Percentiles rank a stretch among this genome's conserved stretches.
These are phyloP conservation scores for Vigna unguiculata DNA, from an alignment of 306 rosid species.

Conservation along the genomic window DNA sequence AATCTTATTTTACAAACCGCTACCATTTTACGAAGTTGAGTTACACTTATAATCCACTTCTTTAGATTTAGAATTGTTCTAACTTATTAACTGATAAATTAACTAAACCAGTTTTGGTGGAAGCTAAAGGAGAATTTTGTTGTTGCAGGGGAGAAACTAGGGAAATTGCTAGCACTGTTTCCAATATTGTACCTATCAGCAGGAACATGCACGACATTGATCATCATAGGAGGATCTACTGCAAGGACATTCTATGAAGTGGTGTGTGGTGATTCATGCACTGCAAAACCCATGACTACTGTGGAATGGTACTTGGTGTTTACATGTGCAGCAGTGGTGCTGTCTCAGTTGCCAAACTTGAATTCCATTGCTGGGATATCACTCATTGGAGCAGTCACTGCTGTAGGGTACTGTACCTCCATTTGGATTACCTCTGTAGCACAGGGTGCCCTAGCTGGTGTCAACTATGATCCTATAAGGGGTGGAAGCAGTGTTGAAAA, in stretches of 20 bases:
- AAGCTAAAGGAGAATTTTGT: neutral
- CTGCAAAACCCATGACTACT: constrained; percentile 53
- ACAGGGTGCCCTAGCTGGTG: constrained; percentile 51
- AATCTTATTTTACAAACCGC: too few relatives aligned
- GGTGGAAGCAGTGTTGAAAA: neutral
- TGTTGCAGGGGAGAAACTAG: constrained; percentile 58
- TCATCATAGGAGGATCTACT: constrained; percentile 68
- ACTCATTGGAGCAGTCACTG: constrained; percentile 60
- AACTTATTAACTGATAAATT: neutral
- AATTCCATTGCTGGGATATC: constrained; percentile 63
- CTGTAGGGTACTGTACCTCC: constrained; percentile 58
- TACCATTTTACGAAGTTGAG: too few relatives aligned
- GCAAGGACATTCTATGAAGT: constrained; percentile 53
- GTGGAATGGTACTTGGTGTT: constrained; percentile 66
- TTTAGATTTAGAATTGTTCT: too few relatives aligned
- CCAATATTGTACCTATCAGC: constrained; percentile 67
- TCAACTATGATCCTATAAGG: constrained; percentile 44
- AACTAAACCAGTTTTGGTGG: neutral
- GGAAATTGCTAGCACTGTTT: constrained; percentile 49
- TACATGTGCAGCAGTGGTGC: constrained; percentile 57
- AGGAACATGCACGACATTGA: constrained; percentile 61
- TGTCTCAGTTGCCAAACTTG: constrained; percentile 60
- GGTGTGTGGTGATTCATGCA: constrained; percentile 53
- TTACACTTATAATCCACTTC: too few relatives aligned
- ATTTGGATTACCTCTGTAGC: constrained; percentile 58